Percentiles rank a stretch among this genome's conserved stretches.
These are phyloP conservation scores for Fusarium sp. DNA, from an alignment of 2,329 filamentous ascomycete genomes.

Conservation along the genomic window DNA sequence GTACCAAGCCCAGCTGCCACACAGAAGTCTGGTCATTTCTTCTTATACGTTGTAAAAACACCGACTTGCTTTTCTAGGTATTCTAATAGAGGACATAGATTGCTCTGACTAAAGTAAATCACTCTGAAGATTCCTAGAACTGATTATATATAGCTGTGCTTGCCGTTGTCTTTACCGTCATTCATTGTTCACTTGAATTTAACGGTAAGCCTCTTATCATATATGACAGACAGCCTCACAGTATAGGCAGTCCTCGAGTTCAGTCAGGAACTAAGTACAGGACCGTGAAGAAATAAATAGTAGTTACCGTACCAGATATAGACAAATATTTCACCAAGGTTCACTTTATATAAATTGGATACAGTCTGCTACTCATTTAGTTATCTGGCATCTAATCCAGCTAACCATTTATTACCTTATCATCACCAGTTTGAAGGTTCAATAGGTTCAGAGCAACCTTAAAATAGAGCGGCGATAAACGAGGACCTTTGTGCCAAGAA, in stretches of 20 bases:
- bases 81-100: background rate
- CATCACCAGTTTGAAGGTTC: too few relatives aligned
- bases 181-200: constrained; percentile 67
- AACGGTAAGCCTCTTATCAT: constrained; percentile 68
- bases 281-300: constrained; percentile 66
- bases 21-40: too few relatives aligned
- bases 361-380: too few relatives aligned
- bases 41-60: too few relatives aligned
- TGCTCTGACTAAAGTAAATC: background rate
- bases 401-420: background rate
- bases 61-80: too few relatives aligned
- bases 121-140: background rate
- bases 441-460: too few relatives aligned
- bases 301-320: too few relatives aligned
- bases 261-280: constrained; percentile 64
- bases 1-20: too few relatives aligned
- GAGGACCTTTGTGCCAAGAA: background rate
- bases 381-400: too few relatives aligned
- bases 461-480: background rate
- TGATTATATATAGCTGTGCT: too few relatives aligned
- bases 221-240: constrained; percentile 64
- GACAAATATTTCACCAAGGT: constrained; percentile 67
- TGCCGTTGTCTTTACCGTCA: constrained; percentile 74
- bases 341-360: constrained; percentile 26
- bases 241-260: constrained; percentile 69